A percentile compares a stretch with the other conserved stretches of the same genome.
phyloP scores from a whole-genome alignment of 108 stramenopile species.

The Aurantiochytrium sp. region DNA sequence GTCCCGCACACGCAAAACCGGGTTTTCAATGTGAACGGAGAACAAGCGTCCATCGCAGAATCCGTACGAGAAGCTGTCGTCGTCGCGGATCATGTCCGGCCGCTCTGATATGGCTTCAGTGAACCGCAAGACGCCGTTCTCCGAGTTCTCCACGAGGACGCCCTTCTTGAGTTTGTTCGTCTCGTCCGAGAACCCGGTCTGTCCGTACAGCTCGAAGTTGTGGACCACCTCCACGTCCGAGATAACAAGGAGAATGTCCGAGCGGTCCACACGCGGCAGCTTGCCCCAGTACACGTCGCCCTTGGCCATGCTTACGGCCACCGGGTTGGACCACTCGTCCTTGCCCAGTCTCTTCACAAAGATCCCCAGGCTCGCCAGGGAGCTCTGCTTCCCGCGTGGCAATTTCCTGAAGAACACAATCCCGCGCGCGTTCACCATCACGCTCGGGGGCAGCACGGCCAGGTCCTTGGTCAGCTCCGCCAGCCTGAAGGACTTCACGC shows the following conservation, averaged over 20 bases:
- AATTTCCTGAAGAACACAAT: background rate
- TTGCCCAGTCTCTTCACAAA: background rate
- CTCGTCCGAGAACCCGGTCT: background rate
- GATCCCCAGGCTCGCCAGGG: background rate
- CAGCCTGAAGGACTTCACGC: background rate
- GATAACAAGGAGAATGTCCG: background rate
- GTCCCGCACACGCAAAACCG: background rate
- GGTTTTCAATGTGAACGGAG: slow-evolving; percentile 6
- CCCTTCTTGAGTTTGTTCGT: slow-evolving; percentile 26
- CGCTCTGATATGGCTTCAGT: background rate
- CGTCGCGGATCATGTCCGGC: background rate
- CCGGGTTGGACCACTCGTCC: slow-evolving; percentile 16
- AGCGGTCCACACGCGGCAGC: slow-evolving; percentile 14
- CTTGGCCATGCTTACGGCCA: background rate
- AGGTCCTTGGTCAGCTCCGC: background rate
- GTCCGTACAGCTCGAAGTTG: background rate
- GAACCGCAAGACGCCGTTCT: background rate
- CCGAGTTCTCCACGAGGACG: slow-evolving; percentile 4
- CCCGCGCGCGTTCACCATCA: background rate
- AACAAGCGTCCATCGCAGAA: background rate
- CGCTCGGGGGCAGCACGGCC: background rate
- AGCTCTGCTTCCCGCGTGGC: background rate
- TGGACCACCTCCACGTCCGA: background rate
- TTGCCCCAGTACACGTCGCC: slow-evolving; percentile 18
- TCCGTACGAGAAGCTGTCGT: background rate